Base-by-base conservation (phyloP, 352 stramenopile genomes). In the Globisporangium radiosum region DNA sequence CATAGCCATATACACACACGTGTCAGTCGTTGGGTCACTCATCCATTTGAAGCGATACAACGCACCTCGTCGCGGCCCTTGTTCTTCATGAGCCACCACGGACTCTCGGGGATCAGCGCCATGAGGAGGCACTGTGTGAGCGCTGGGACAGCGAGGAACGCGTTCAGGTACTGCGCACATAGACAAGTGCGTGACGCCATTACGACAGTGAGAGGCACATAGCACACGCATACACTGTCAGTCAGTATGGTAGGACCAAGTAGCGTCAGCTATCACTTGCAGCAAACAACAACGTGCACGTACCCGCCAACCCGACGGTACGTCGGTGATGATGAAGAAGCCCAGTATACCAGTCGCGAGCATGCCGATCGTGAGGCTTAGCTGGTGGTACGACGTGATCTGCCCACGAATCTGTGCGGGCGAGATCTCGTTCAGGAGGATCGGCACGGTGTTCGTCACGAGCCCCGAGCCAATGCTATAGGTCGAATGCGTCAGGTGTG, bases 281-380 rank as follows among this genome's bases (percentile, higher is more conserved):
- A n/a, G 14, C 10, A 17, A 14, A 48, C 44, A 48, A 48, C 44
- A n/a, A 48, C 11, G 11, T 17, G 5, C 11, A 82, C 63, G 44
- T 68, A 85, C 63, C 59, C 86, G 74, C 89, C 89, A 97, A 2
- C 89, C 89, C 9, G 85, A 88, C 1, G 77, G 72, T 19, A 96
- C 81, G 47, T 89, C 83, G 0, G 70, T 76, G 14, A 95, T 81
- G 19, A 97, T 56, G 19, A 81, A 75, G 57, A 82, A 91, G 4
- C 88, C 89, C 45, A 96, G 57, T 13, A 96, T 55, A 5, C 77
- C 81, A 0, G 84, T 87, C 25, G 68, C 59, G 9, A 97, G 70
- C 62, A 96, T 96, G 42, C 88, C 89, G 56, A 96, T 85, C 15
- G 89, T 96, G 38, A 97, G 62, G 62, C 81, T 74, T 17, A 96